Base-by-base conservation (phyloP, 2,329 filamentous ascomycete species). In the Paecilomyces niveus region DNA sequence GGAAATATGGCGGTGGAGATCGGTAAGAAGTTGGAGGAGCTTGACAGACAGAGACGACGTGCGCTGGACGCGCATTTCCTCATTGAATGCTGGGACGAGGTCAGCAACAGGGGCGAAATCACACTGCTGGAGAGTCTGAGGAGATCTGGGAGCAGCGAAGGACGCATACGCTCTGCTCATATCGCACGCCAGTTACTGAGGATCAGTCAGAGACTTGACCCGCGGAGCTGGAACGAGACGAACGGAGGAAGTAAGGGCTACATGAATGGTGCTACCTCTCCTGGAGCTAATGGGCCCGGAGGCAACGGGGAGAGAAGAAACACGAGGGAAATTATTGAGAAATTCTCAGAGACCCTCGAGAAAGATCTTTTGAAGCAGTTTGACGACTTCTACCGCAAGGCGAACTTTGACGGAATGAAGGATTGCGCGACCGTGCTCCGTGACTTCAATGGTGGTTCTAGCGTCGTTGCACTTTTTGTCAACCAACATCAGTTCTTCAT, bases 401-500 rank as follows among this genome's bases (percentile, higher is more conserved):
- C 96, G 68, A 96, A 97, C 75, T 97, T 96, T 69, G 91, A 97
- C 65, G 92, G 95, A 68, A 99, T 99, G 95, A 88, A 90, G 77
- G 94, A 97, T 72, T 99, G 94, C 72, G 90, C 95, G 57, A 90
- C 90, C 68, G 94, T 97, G 50, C 80, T 99, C 62, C 84, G 94
- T 71, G 94, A 97, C 75, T 99, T 99, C 81, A 96, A 93, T 72
- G 92, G 94, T 56, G 94, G 94, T 55, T 87, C 91, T 58, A 97
- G 92, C 71, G 94, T 97, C 60, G 96, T 97, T 74, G 93, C 90
- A 13, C 82, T 93, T 10, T 99, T 97, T 73, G 93, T 99, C 70
- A 99, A 99, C 71, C 94, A 99, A 73, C 95, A 99, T 76, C 92
- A 96, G 69, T 99, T 99, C 81, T 99, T 99, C 77, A 97, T 99